Conservation (phyloP, 2,329 filamentous ascomycete genomes). For the Colletotrichum sp. region DNA sequence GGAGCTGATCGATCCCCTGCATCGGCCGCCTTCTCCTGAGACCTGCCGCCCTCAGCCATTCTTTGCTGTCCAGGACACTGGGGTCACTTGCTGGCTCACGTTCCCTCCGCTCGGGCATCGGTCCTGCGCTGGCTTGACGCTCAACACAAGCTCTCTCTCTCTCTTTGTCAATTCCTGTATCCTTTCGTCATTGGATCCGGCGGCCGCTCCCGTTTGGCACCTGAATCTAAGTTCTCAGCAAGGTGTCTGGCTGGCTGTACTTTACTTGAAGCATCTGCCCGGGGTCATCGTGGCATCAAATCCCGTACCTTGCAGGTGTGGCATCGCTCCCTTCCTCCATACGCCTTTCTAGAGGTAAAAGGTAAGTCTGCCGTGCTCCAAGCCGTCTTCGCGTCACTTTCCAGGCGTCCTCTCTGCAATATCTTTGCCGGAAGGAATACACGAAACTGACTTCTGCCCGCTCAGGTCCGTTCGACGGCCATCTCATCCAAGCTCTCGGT, state of each 20-base stretch:
- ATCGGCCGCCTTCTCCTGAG: not conserved
- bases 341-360: not conserved
- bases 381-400: not conserved
- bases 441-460: not conserved
- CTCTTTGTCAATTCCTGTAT: not conserved
- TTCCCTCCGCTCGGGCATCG: constrained; percentile 10
- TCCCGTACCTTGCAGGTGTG: not conserved
- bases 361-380: not conserved
- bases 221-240: not conserved
- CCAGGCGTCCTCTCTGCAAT: not conserved
- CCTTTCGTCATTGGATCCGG: not conserved
- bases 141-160: not conserved
- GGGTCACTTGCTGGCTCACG: not conserved
- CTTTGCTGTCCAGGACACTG: not conserved
- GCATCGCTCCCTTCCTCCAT: not conserved
- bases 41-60: not conserved
- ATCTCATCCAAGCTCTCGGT: not conserved
- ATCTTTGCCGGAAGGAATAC: not conserved
- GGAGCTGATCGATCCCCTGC: not conserved
- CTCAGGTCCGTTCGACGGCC: not conserved
- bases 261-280: not conserved
- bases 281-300: not conserved
- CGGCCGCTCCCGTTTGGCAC: not conserved
- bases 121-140: not conserved
- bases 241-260: not conserved